Evolutionary conservation across 1,139 yeast species (phyloP), one percentile per base, ranked within the genome.

Genomic region (Geotrichum cucujoidarum): DNA sequence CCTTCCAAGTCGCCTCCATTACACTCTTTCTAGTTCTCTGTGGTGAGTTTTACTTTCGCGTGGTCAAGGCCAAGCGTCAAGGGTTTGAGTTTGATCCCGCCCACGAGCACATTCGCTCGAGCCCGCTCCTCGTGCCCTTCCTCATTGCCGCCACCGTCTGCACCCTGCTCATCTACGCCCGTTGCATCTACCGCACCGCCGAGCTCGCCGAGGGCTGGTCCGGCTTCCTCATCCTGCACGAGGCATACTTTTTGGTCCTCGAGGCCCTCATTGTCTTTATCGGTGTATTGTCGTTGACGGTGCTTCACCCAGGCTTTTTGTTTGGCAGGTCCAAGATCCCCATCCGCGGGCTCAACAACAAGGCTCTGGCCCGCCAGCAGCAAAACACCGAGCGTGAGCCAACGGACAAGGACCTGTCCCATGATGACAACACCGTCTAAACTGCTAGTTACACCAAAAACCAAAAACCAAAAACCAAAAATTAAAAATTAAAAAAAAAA

Each of bases 181-280:
- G 97, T 65, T 85, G 94, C 63, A 71, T 84, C 34, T 90, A 87
- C 66, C 77, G 97, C 67, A 80, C 88, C 47, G 77, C 80, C 18
- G 97, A 90, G 64, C 73, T 89, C 52, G 71, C 83, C 2, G 78
- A 82, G 59, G 96, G 97, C 14, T 89, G 89, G 80, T 47, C 59
- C 3, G 95, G 96, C 0, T 75, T 72, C 54, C 70, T 89, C 55
- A 81, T 87, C 50, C 66, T 70, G 1, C 81, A 81, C n/a, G 40
- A 37, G n/a, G 21, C 10, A 5, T 37, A 37, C 20, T 37, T 37
- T 16, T 14, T 37, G 16, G 21, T 21, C 30, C 14, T 37, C 25
- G 40, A 37, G 17, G 7, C 40, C 8, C 31, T 37, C 16, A 37
- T 37, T 24, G 21, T 37, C 8, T 6, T 7, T 5, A 7, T 37